A percentile compares a stretch with the other conserved stretches of the same genome.
Conservation (phyloP, 139 green algal genomes). For the Picochlorum sp. region DNA sequence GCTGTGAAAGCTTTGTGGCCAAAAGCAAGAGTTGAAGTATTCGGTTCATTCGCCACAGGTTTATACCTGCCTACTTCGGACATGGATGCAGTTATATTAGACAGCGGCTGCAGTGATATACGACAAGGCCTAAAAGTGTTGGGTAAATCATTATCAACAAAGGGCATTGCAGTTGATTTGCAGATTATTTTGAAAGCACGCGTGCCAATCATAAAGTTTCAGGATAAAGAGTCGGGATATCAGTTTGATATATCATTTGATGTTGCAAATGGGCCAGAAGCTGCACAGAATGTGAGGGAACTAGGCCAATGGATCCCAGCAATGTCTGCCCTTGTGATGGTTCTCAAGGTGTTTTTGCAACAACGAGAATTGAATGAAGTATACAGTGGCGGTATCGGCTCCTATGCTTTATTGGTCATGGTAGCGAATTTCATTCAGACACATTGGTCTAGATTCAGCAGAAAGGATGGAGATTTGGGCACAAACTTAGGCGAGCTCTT, state of each 20-base stretch:
- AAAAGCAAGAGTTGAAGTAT: slow-evolving; percentile 45
- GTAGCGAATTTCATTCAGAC: slow-evolving; percentile 76
- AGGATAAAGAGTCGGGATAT: slow-evolving; percentile 53
- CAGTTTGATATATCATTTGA: slow-evolving; percentile 93
- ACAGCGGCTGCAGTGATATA: slow-evolving; percentile 39
- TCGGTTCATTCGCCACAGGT: slow-evolving; percentile 75
- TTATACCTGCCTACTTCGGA: slow-evolving; percentile 93
- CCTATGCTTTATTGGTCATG: slow-evolving; percentile 89
- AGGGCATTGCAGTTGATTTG: slow-evolving; percentile 55
- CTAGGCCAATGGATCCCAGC: slow-evolving; percentile 61
- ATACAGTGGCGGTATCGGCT: slow-evolving; percentile 87
- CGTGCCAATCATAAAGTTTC: slow-evolving; percentile 96
- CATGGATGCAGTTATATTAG: slow-evolving; percentile 81
- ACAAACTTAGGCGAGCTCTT: slow-evolving; percentile 76
- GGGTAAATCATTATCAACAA: slow-evolving; percentile 40
- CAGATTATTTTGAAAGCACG: slow-evolving; percentile 85
- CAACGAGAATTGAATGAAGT: slow-evolving; percentile 94
- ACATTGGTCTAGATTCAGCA: slow-evolving; percentile 40
- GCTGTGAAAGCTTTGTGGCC: slow-evolving; percentile 65
- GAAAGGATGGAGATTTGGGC: slow-evolving; percentile 32
- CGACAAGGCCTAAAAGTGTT: slow-evolving; percentile 60
- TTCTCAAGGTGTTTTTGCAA: slow-evolving; percentile 88
- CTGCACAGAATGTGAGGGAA: slow-evolving; percentile 41
- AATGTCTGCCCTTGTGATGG: slow-evolving; percentile 70
- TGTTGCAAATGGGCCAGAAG: slow-evolving; percentile 64